phyloP scores from a whole-genome alignment of 768 basidiomycete genomes.

The Boletus tomentosulus region DNA sequence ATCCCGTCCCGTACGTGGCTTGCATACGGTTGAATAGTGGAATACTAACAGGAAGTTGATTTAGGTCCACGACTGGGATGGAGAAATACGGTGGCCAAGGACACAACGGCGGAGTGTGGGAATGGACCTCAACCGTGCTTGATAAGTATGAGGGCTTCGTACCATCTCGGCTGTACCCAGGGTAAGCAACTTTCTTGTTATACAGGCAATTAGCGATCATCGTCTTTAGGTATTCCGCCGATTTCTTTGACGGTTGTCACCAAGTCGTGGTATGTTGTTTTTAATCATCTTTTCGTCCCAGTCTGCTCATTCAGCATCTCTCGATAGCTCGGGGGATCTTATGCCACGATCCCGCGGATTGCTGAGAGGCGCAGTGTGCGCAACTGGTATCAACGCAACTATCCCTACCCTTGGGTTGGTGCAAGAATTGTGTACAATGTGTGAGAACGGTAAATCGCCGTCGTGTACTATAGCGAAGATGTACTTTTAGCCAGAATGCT shows the following conservation, averaged over 20 bases:
- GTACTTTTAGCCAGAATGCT: not conserved
- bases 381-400: conserved; percentile 92
- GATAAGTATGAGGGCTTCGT: conserved; percentile 71
- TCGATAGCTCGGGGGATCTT: conserved; percentile 83
- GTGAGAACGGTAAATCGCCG: conserved; percentile 1
- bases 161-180: conserved; percentile 80
- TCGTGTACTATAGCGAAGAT: conserved; percentile 10
- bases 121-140: conserved; percentile 88
- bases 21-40: not conserved
- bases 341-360: conserved; percentile 78
- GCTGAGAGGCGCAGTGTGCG: conserved; percentile 70
- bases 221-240: conserved; percentile 60
- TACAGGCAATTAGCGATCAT: not conserved
- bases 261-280: conserved; percentile 71
- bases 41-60: not conserved
- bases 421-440: conserved; percentile 62
- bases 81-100: conserved; percentile 51
- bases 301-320: not conserved
- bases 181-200: conserved; percentile 38
- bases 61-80: conserved; percentile 65
- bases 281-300: not conserved
- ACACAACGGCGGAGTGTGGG: conserved; percentile 95
- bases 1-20: conserved; percentile 76
- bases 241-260: conserved; percentile 90
- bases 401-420: conserved; percentile 85